phyloP scores from a whole-genome alignment of 805 yeast genomes.

The Saturnispora galanensis region DNA sequence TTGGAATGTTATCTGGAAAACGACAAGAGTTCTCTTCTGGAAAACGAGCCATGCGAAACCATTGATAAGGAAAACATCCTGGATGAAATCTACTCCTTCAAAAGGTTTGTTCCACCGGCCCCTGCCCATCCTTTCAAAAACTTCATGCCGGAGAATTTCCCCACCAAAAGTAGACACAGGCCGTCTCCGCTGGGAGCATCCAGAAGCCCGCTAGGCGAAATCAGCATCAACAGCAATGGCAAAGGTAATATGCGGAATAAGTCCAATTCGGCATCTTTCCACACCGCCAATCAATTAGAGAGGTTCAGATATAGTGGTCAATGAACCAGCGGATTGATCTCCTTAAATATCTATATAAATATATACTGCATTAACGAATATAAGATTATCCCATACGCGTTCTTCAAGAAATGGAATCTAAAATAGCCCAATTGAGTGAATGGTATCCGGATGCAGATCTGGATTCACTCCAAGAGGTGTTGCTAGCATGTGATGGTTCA shows the following conservation, averaged over 20 bases:
- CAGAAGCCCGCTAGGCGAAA: slow-evolving; percentile 4
- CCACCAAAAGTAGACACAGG: slow-evolving; percentile 1
- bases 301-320: neutral
- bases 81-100: slow-evolving; percentile 13
- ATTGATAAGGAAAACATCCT: slow-evolving; percentile 11
- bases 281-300: neutral
- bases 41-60: neutral
- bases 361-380: neutral
- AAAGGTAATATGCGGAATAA: no score
- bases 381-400: neutral
- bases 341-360: no score
- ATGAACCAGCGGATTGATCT: no score
- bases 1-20: neutral
- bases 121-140: neutral
- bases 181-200: slow-evolving; percentile 10
- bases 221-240: neutral
- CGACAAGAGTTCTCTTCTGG: neutral
- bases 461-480: slow-evolving; percentile 38
- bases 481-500: slow-evolving; percentile 46
- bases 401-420: slow-evolving; percentile 14
- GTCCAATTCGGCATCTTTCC: neutral
- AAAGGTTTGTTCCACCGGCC: neutral
- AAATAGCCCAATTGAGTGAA: slow-evolving; percentile 26
- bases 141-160: slow-evolving; percentile 10
- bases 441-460: slow-evolving; percentile 36